Evolutionary conservation across 345 rosid genomes (phyloP), one percentile per base, ranked within the genome.

Genomic region (Melaleuca quinquenervia): DNA sequence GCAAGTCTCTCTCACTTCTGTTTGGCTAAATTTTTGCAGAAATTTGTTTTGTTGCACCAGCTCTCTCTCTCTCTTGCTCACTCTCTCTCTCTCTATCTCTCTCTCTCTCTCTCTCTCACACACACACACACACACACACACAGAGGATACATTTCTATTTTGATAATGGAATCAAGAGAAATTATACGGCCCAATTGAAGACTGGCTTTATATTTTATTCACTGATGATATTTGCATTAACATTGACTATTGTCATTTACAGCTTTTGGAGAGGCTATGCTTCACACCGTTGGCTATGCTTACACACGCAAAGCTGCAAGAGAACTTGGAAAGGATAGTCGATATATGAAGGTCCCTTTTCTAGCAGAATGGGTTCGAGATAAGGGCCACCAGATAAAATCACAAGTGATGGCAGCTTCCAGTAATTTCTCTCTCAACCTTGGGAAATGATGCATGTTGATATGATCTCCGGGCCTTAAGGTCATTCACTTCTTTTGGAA

Each of bases 231-330:
- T 54, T 21, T 54, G 58, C 84, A 83, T 56, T 88, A 44, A 86
- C 84, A n/a, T 55, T 26, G 45, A 54, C 84, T 70, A 44, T 54
- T 82, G 24, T 60, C 84, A 44, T 75, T 84, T 49, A 84, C 90
- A 97, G 98, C 94, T 89, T 97, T 97, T 88, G 99, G 99, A 50
- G 99, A 97, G 90, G 96, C 97, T 50, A 96, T 97, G 96, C 92
- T 97, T 84, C 98, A 96, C 83, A 97, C 98, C 0, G 89, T 97
- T 76, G 98, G 98, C 41, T 97, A 97, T 87, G 94, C 95, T 78
- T 97, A 97, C 95, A 91, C 93, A 2, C 93, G 98, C 86, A 92
- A 94, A 94, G 98, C 96, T 82, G 91, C 96, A 10, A 96, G 53
- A 88, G 98, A 96, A 91, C 91, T 97, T 41, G 99, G 98, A 45